phyloP scores from a whole-genome alignment of 2,329 filamentous ascomycete species.

The Nannizziopsis arthrosporioides region DNA sequence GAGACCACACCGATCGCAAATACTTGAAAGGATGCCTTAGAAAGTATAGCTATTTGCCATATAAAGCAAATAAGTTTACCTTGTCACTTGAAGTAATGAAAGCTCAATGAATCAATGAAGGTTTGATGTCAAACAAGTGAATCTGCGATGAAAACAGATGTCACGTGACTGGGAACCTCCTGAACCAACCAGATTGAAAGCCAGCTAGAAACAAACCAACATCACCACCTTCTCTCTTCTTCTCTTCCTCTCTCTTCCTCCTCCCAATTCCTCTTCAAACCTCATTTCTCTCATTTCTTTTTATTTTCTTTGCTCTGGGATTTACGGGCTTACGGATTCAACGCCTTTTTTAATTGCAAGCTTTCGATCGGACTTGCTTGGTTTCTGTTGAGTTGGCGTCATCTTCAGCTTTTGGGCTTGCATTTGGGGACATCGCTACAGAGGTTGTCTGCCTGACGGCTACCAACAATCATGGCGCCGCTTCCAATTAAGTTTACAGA shows the following conservation, averaged over 20 bases:
- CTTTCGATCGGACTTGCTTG: constrained; percentile 6
- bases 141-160: too few relatives aligned
- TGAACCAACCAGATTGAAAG: too few relatives aligned
- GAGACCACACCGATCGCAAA: too few relatives aligned
- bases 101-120: too few relatives aligned
- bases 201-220: constrained; percentile 20
- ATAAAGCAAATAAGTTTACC: too few relatives aligned
- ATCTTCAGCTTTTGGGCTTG: constrained; percentile 22
- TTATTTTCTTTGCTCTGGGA: constrained; percentile 3
- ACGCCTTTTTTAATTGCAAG: constrained; percentile 6
- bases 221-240: constrained; percentile 19
- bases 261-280: constrained; percentile 12
- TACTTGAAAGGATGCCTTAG: too few relatives aligned
- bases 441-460: constrained; percentile 32
- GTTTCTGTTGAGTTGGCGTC: constrained; percentile 13
- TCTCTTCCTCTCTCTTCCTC: constrained; percentile 3
- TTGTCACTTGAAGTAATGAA: too few relatives aligned
- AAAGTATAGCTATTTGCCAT: too few relatives aligned
- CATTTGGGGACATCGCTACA: constrained; percentile 18
- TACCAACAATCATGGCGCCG: constrained; percentile 43
- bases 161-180: too few relatives aligned
- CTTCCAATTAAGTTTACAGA: constrained; percentile 90
- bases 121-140: too few relatives aligned
- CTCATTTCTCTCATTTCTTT: constrained; percentile 17
- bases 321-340: constrained; percentile 7